Conservation (phyloP, 2,329 filamentous ascomycete genomes). For the Zalaria sp. region DNA sequence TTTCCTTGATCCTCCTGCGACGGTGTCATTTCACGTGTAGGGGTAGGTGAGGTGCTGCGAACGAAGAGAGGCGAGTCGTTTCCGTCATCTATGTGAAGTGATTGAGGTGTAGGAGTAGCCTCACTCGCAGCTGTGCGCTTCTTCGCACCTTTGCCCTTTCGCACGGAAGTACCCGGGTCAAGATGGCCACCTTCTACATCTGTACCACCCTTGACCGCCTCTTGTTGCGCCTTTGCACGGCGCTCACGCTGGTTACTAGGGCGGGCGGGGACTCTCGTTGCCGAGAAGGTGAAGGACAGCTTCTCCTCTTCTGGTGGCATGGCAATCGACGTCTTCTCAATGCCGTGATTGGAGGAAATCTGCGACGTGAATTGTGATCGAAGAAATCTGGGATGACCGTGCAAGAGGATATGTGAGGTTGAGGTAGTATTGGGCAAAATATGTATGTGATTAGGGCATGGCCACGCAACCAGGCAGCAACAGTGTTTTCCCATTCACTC, state of each 20-base stretch:
- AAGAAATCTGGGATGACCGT: too few species aligned
- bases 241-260: not conserved
- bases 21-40: not conserved
- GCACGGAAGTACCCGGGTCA: too few species aligned
- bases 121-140: too few species aligned
- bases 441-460: too few species aligned
- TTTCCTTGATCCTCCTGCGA: not conserved
- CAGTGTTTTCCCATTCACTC: too few species aligned
- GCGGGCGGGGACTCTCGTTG: not conserved
- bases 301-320: not conserved
- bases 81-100: not conserved
- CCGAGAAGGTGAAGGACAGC: constrained; percentile 1
- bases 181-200: too few species aligned
- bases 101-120: too few species aligned
- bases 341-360: not conserved
- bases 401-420: too few species aligned
- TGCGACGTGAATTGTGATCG: not conserved
- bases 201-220: too few species aligned
- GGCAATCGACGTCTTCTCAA: not conserved
- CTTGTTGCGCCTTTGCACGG: not conserved
- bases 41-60: not conserved
- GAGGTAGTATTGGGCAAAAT: too few species aligned
- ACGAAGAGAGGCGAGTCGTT: constrained; percentile 2
- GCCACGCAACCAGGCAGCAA: too few species aligned
- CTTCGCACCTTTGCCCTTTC: too few species aligned